These are phyloP conservation scores for Schrenkiella parvula DNA, from an alignment of 345 rosid species.

Conservation along the genomic window DNA sequence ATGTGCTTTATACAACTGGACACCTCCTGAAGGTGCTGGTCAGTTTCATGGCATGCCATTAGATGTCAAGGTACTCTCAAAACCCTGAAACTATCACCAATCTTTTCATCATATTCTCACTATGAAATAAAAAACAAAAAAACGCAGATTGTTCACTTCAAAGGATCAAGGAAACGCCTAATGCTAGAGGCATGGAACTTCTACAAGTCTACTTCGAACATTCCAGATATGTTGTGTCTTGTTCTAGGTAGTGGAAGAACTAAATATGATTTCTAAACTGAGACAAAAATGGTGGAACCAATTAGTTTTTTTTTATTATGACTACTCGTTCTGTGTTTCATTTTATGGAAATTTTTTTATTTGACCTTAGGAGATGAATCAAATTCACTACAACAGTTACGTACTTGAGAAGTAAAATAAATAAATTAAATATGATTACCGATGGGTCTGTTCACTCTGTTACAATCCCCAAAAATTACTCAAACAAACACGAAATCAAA, in stretches of 20 bases:
- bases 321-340: neutral
- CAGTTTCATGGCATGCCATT: constrained; percentile 98
- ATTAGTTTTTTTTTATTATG: neutral
- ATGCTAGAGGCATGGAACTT: constrained; percentile 98
- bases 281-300: neutral
- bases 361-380: neutral
- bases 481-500: constrained; percentile 33
- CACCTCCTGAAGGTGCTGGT: constrained; percentile 98
- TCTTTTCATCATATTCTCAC: neutral
- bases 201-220: constrained; percentile 44
- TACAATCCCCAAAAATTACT: constrained; percentile 11
- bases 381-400: constrained; percentile 6
- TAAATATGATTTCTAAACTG: constrained; percentile 68
- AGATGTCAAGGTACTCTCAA: constrained; percentile 68
- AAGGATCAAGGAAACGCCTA: constrained; percentile 92
- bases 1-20: constrained; percentile 84
- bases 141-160: constrained; percentile 81
- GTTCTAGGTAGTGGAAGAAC: constrained; percentile 83
- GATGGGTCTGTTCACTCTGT: neutral
- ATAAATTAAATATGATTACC: neutral
- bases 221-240: constrained; percentile 81
- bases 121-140: neutral
- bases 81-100: neutral
- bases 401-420: neutral
- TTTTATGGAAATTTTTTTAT: neutral